These are phyloP conservation scores for Ustilago nuda DNA, from an alignment of 1,284 basidiomycete species.

Conservation along the genomic window DNA sequence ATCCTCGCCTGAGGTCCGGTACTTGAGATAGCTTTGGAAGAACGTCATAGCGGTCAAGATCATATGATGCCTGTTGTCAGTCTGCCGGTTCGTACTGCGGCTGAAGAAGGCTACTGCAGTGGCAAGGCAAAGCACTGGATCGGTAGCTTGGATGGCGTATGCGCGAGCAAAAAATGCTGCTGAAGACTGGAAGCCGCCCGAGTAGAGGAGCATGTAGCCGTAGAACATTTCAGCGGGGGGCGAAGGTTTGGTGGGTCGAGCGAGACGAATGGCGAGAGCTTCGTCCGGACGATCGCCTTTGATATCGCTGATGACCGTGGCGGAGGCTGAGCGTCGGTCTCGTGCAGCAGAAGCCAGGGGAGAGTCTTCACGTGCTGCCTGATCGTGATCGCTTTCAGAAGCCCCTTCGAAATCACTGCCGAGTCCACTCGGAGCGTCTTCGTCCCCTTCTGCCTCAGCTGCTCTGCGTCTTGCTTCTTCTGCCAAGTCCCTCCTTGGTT, in stretches of 20 bases:
- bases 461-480: slow-evolving; percentile 13
- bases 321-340: slow-evolving; percentile 3
- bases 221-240: slow-evolving; percentile 84
- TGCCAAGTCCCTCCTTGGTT: slow-evolving; percentile 14
- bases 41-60: slow-evolving; percentile 51
- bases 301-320: slow-evolving; percentile 7
- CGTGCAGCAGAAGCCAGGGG: not conserved
- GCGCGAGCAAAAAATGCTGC: slow-evolving; percentile 88
- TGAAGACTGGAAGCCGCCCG: slow-evolving; percentile 88
- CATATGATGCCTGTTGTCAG: slow-evolving; percentile 88
- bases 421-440: slow-evolving; percentile 9
- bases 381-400: slow-evolving; percentile 48
- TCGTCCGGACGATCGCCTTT: slow-evolving; percentile 30
- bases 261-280: slow-evolving; percentile 25
- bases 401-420: slow-evolving; percentile 45
- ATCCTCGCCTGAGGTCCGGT: slow-evolving; percentile 75
- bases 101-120: slow-evolving; percentile 86
- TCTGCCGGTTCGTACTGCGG: slow-evolving; percentile 89
- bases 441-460: slow-evolving; percentile 39
- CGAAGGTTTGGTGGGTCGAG: slow-evolving; percentile 50
- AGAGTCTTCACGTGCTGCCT: not conserved
- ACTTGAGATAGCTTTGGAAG: slow-evolving; percentile 67
- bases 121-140: slow-evolving; percentile 85
- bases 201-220: slow-evolving; percentile 84
- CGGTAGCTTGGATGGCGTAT: slow-evolving; percentile 83